phyloP scores from a whole-genome alignment of 2,329 filamentous ascomycete genomes.

The Penicillium sp. region DNA sequence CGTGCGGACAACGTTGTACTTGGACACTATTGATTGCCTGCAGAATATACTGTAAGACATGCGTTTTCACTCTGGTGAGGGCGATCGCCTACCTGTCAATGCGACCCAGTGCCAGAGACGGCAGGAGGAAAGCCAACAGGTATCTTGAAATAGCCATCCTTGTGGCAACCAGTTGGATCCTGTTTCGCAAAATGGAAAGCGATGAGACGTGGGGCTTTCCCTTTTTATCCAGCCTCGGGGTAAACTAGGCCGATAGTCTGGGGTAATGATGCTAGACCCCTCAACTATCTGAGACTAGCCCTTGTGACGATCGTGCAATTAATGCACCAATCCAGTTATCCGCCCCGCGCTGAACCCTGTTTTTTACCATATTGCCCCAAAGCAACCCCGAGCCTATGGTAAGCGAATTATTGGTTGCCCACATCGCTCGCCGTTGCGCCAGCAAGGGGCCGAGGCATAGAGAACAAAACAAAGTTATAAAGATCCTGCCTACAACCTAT shows the following conservation, averaged over 20 bases:
- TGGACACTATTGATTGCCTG: slow-evolving; percentile 17
- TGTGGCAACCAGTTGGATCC: neutral
- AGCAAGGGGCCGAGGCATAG: too few species aligned
- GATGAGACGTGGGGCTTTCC: neutral
- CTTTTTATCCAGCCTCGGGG: neutral
- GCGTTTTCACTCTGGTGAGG: too few species aligned
- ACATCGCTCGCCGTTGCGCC: too few species aligned
- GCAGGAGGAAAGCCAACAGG: neutral
- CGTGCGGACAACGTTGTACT: slow-evolving; percentile 21
- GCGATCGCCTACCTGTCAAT: neutral
- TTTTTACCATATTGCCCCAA: too few species aligned
- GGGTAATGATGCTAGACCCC: neutral
- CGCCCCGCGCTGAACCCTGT: too few species aligned
- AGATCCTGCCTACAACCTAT: too few species aligned
- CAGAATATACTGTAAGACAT: neutral
- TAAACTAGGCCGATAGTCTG: neutral
- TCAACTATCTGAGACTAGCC: neutral
- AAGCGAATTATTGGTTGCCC: too few species aligned
- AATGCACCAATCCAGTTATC: neutral
- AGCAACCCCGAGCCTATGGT: too few species aligned
- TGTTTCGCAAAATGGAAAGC: neutral
- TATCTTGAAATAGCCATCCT: neutral
- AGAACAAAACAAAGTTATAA: too few species aligned
- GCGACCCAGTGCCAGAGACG: neutral
- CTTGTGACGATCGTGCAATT: neutral